Base-by-base conservation (phyloP, 2,329 filamentous ascomycete species). In the Pseudonectria buxi region DNA sequence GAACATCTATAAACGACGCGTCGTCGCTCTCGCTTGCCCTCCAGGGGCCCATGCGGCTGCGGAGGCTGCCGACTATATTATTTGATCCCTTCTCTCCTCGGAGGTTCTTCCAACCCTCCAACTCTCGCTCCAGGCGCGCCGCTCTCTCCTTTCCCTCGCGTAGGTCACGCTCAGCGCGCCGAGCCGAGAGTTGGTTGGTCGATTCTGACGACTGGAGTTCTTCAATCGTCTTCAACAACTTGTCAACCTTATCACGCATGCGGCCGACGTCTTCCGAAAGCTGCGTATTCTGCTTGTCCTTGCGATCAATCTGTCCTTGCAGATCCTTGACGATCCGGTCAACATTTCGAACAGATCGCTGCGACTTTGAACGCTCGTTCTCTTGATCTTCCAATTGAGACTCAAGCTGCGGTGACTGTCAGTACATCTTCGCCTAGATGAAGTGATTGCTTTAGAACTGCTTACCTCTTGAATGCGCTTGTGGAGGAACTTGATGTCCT, bases 301-400 rank as follows among this genome's bases (percentile, higher is more conserved):
- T 86, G 50, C 92, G 86, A 31, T 95, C 88, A 47, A 98, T 84
- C 61, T 96, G 90, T 15, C 79, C 74, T 62, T 95, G 86, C 15
- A 96, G 75, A 61, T 96, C 92, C 62, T 92, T 92, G 54, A 96
- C 88, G 2, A 81, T 86, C 43, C 90, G 87, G 65, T 96, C 92
- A 16, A 95, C 83, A 56, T 94, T 95, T 52, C 92, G 88, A 14
- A 87, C 81, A 32, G 84, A 89, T 38, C 90, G 85, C 52, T 89
- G 85, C 42, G 89, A 87, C 50, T 86, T 82, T 49, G 76, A 82
- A 41, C 84, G 81, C 48, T 83, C 81, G 28, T 73, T 78, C 59
- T 94, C 86, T 45, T 94, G 86, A 15, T 81, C 72, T 58, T 95
- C 88, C 18, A 95, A 78, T 46, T 90, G 83, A 15, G 78, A 76